Evolutionary conservation across 805 yeast genomes (phyloP).

Genomic region (Starmerella bombi): DNA sequence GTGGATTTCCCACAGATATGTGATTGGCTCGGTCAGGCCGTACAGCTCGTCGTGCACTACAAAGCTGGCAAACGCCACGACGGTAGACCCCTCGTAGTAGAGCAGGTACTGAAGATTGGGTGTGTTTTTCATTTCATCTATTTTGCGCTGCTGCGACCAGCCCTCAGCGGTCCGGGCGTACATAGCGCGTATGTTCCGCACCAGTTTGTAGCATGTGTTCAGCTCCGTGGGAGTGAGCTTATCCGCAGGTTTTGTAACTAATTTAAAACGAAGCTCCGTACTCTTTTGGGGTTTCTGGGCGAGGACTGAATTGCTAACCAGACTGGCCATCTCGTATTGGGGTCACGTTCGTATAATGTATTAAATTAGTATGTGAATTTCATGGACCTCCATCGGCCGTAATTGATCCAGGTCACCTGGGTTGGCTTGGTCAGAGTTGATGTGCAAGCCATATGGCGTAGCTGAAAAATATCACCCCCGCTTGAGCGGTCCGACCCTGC

Average conservation of each 20-base stretch:
- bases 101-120: slow-evolving; percentile 9
- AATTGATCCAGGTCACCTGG: too few species aligned
- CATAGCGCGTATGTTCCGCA: slow-evolving; percentile 7
- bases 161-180: slow-evolving; percentile 12
- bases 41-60: slow-evolving; percentile 4
- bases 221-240: slow-evolving; percentile 10
- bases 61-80: slow-evolving; percentile 14
- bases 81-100: background rate
- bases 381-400: too few species aligned
- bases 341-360: too few species aligned
- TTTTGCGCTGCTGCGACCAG: slow-evolving; percentile 10
- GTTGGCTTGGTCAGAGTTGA: too few species aligned
- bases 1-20: slow-evolving; percentile 17
- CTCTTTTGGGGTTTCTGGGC: too few species aligned
- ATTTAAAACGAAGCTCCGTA: too few species aligned
- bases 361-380: too few species aligned
- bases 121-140: slow-evolving; percentile 11
- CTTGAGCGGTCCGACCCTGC: too few species aligned
- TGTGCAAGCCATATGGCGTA: too few species aligned
- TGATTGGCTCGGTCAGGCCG: background rate
- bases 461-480: too few species aligned
- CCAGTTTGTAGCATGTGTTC: slow-evolving; percentile 11
- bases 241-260: slow-evolving; percentile 1
- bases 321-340: too few species aligned
- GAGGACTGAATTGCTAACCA: too few species aligned